Base-by-base conservation (phyloP, 345 rosid genomes). In the Cardamine occulta region DNA sequence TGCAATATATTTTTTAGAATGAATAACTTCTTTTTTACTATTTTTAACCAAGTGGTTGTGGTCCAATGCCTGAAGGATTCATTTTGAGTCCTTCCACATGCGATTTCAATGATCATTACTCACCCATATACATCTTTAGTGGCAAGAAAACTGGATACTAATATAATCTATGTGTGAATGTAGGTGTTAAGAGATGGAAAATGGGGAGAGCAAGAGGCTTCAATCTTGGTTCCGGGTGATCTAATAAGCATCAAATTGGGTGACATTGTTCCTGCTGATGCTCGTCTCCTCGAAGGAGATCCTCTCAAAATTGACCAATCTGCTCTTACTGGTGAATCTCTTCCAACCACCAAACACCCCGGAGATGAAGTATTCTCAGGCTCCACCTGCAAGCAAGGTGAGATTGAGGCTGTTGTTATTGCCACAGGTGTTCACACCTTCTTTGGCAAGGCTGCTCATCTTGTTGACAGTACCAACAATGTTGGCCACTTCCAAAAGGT, bases 401-500 rank as follows among this genome's bases (percentile, higher is more conserved):
- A 93, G 85, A 86, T 93, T 23, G 97, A 91, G 73, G 98, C 97
- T 8, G 81, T 93, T 71, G 96, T 93, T 13, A 91, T 93, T 8
- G 96, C 97, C 74, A 91, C 97, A 1, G 98, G 96, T 55, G 96
- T 93, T 15, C 91, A 89, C 61, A 93, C 98, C 79, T 93, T 93
- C 86, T 93, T 93, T 45, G 97, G 98, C 66, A 93, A 93, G 77
- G 98, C 97, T 10, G 98, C 98, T 66, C 94, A 88, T 81, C 95
- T 93, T 29, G 97, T 91, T 23, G 98, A 93, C 62, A 89, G 76
- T 88, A 93, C 98, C 73, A 87, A 93, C 80, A 89, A 91, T 42
- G 88, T 93, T 80, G 98, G 98, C 28, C 98, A 93, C 73, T 93
- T 91, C 86, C 98, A 93, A 71, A 78, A 88, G 92, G 98, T 93